Conservation (phyloP, 306 rosid genomes). For the Prunus campanulata region DNA sequence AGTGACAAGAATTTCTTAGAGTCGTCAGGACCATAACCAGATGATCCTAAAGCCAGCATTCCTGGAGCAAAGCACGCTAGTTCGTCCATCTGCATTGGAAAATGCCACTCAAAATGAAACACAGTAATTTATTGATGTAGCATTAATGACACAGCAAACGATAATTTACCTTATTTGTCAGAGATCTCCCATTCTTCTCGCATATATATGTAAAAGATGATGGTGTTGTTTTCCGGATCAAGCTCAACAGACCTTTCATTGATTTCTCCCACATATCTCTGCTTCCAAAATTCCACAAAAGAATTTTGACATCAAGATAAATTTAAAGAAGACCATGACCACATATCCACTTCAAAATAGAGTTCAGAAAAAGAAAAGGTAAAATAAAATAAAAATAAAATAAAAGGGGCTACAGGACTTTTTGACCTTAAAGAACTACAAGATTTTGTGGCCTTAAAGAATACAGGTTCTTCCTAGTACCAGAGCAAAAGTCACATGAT, state of each 20-base stretch:
- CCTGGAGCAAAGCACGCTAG: slow-evolving; percentile 99
- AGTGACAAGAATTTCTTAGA: slow-evolving; percentile 66
- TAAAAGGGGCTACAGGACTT: neutral
- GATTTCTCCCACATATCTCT: slow-evolving; percentile 99
- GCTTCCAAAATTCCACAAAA: slow-evolving; percentile 38
- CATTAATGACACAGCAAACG: slow-evolving; percentile 11
- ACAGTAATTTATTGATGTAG: slow-evolving; percentile 11
- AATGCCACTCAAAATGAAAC: slow-evolving; percentile 9
- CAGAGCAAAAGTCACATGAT: neutral
- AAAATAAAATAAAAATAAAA: neutral
- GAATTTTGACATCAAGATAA: slow-evolving; percentile 12
- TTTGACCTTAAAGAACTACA: neutral
- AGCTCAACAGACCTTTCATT: slow-evolving; percentile 76
- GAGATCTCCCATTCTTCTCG: slow-evolving; percentile 85
- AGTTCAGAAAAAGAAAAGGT: neutral
- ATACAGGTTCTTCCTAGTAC: neutral
- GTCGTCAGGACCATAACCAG: slow-evolving; percentile 77
- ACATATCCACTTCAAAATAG: neutral
- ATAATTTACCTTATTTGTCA: slow-evolving; percentile 68
- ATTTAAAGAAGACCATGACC: neutral
- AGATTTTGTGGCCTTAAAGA: neutral
- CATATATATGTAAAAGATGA: slow-evolving; percentile 91
- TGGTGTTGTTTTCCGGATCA: slow-evolving; percentile 80
- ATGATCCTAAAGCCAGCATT: slow-evolving; percentile 94
- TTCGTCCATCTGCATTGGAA: slow-evolving; percentile 91